Percentiles rank a stretch among this genome's conserved stretches.
phyloP scores from a whole-genome alignment of 106 monocot genomes.

The Vanilla planifolia region DNA sequence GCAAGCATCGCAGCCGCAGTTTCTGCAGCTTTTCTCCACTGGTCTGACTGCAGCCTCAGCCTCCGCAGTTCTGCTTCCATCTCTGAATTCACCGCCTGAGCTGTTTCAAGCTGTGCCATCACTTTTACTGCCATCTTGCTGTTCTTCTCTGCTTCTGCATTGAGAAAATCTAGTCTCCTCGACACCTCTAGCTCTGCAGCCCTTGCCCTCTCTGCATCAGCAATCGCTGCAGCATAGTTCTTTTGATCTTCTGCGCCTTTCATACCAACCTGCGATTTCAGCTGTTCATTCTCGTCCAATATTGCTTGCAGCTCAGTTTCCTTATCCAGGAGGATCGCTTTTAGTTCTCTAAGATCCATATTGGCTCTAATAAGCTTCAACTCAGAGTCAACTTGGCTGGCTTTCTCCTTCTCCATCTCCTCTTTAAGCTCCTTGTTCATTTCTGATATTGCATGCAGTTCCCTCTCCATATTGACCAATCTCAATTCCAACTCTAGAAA shows the following conservation, averaged over 20 bases:
- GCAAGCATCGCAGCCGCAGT: conserved; percentile 75
- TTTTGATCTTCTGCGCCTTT: conserved; percentile 27
- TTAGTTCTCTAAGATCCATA: conserved; percentile 37
- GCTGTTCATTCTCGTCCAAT: conserved; percentile 52
- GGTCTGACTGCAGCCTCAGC: conserved; percentile 79
- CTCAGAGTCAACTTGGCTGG: conserved; percentile 8
- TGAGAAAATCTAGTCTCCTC: conserved; percentile 35
- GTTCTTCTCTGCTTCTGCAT: conserved; percentile 56
- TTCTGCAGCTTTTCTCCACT: conserved; percentile 99
- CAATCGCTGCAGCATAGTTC: conserved; percentile 21
- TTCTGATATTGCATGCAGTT: conserved; percentile 8
- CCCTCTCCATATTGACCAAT: too few relatives aligned
- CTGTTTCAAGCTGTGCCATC: conserved; percentile 59
- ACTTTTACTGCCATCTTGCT: conserved; percentile 28
- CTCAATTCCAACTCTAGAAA: too few relatives aligned
- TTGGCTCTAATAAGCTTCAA: conserved; percentile 23
- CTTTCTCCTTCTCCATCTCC: conserved; percentile 9
- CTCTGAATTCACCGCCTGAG: conserved; percentile 44
- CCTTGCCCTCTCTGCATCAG: conserved; percentile 58
- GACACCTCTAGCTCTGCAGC: conserved; percentile 58
- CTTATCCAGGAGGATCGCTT: conserved; percentile 58
- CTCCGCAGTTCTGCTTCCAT: conserved; percentile 70
- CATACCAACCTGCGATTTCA: conserved; percentile 37
- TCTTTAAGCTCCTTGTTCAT: conserved; percentile 25
- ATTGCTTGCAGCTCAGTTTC: conserved; percentile 63